Percentiles rank a stretch among this genome's conserved stretches.
These are phyloP conservation scores for Stagonosporopsis cucurbitacearum DNA, from an alignment of 2,329 filamentous ascomycete genomes.

Conservation along the genomic window DNA sequence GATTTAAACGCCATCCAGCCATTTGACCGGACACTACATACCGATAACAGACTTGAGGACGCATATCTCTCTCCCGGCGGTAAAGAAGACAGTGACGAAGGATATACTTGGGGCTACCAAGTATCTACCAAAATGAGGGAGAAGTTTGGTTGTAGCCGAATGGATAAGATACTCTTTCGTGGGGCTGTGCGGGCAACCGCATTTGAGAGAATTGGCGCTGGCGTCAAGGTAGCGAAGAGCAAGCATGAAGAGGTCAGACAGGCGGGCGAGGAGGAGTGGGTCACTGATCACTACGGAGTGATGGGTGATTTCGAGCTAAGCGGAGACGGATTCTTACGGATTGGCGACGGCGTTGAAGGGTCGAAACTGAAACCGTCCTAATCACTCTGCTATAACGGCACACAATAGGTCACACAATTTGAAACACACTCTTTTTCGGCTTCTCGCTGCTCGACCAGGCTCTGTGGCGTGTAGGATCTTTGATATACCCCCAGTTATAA, in stretches of 20 bases:
- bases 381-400: background rate
- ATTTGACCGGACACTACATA: conserved; percentile 59
- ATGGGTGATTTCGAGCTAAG: conserved; percentile 40
- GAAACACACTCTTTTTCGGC: background rate
- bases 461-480: background rate
- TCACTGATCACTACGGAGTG: conserved; percentile 60
- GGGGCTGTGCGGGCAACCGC: conserved; percentile 43
- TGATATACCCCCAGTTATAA: background rate
- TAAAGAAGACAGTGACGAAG: conserved; percentile 57
- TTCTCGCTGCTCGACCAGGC: background rate
- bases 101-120: conserved; percentile 67
- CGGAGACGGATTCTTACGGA: conserved; percentile 9
- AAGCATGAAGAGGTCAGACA: conserved; percentile 33
- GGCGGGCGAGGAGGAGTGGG: conserved; percentile 54
- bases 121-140: conserved; percentile 47
- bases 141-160: conserved; percentile 58
- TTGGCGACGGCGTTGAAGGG: too few relatives aligned
- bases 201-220: conserved; percentile 59
- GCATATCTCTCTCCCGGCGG: conserved; percentile 61
- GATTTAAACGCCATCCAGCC: conserved; percentile 66
- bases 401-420: background rate
- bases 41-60: conserved; percentile 59
- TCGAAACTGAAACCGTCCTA: background rate
- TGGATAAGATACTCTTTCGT: conserved; percentile 62
- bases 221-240: conserved; percentile 53